Percentiles rank a stretch among this genome's conserved stretches.
Conservation (phyloP, 345 rosid genomes). For the Rhodamnia argentea region DNA sequence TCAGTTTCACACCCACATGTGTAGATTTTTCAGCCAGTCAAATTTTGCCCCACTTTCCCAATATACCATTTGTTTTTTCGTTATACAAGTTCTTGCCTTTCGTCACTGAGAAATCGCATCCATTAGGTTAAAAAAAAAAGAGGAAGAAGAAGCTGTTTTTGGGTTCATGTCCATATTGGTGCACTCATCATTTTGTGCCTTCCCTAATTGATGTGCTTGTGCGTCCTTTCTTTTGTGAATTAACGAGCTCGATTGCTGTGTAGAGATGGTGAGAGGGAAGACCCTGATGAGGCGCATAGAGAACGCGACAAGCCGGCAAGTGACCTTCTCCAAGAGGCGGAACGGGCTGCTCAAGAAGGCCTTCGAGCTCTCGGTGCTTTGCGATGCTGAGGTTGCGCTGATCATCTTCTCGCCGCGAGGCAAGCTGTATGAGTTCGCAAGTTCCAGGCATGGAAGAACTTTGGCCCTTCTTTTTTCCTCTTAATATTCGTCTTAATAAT, state of each 20-base stretch:
- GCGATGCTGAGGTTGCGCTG: conserved; percentile 8
- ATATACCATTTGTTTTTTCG: not conserved
- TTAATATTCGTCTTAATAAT: not conserved
- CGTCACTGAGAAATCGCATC: not conserved
- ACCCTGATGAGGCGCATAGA: conserved; percentile 15
- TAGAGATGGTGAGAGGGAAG: conserved; percentile 12
- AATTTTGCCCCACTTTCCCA: not conserved
- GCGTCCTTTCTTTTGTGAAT: not conserved
- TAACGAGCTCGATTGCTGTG: not conserved
- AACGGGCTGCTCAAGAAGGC: conserved; percentile 12
- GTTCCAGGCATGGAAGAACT: conserved; percentile 3
- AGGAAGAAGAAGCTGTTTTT: not conserved
- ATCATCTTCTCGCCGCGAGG: conserved; percentile 8
- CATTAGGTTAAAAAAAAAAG: not conserved
- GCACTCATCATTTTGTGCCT: not conserved
- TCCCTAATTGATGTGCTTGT: not conserved
- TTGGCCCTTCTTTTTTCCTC: not conserved
- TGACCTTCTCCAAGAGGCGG: conserved; percentile 14
- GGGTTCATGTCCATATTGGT: not conserved
- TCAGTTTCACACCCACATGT: not conserved
- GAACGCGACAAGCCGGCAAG: conserved; percentile 14
- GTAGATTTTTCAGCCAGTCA: not conserved
- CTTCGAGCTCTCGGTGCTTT: conserved; percentile 11
- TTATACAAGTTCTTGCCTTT: not conserved
- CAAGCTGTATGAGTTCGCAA: conserved; percentile 9